A percentile compares a stretch with the other conserved stretches of the same genome.
phyloP scores from a whole-genome alignment of 176 grass and related monocot species.

The Pontederia paniculata region DNA sequence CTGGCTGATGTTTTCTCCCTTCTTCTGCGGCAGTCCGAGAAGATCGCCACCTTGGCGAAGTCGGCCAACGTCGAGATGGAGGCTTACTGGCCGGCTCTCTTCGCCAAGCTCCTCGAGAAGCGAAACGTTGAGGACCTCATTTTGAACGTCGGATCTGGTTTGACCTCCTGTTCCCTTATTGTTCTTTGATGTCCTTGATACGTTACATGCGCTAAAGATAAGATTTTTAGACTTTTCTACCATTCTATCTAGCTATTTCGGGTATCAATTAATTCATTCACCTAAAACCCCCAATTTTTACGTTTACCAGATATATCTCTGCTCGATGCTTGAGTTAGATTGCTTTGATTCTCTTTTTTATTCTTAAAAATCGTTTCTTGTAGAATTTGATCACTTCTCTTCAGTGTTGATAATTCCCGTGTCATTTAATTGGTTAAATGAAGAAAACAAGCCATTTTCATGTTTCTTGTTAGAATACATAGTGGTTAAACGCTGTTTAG shows the following conservation, averaged over 20 bases:
- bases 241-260: too few species aligned
- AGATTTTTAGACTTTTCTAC: too few species aligned
- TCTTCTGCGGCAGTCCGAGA: background rate
- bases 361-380: too few species aligned
- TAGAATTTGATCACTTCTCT: too few species aligned
- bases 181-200: background rate
- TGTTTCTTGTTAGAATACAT: too few species aligned
- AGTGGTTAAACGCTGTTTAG: too few species aligned
- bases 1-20: background rate
- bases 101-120: slow-evolving; percentile 4
- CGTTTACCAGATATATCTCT: background rate
- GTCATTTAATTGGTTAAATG: too few species aligned
- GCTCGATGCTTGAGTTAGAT: too few species aligned
- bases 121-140: background rate
- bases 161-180: background rate
- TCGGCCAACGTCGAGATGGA: background rate
- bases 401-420: too few species aligned
- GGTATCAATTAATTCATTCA: background rate
- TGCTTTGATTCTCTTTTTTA: too few species aligned
- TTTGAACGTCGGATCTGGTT: background rate
- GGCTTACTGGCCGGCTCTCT: background rate
- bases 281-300: background rate
- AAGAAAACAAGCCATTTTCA: too few species aligned
- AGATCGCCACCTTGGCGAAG: background rate
- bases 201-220: too few species aligned